Conservation (phyloP, 2,329 filamentous ascomycete genomes). For the Trichoderma sp. region DNA sequence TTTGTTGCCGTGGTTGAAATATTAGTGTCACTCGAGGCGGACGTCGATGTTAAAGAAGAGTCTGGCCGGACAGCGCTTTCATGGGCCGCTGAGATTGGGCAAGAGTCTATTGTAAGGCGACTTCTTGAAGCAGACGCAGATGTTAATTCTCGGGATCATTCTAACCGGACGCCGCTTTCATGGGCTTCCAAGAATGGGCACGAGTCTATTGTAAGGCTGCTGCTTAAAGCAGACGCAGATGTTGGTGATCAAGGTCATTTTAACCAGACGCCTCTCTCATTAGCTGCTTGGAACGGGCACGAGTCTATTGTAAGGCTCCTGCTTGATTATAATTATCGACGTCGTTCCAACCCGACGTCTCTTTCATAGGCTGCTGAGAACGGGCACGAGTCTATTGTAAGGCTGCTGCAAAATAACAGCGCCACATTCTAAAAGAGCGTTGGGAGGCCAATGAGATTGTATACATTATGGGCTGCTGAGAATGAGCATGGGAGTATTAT, state of each 20-base stretch:
- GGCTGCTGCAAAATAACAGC: neutral
- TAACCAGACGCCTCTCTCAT: neutral
- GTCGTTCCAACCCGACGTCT: too few species aligned
- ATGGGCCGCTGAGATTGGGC: neutral
- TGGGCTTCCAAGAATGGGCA: neutral
- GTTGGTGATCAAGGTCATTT: too few species aligned
- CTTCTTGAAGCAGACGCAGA: too few species aligned
- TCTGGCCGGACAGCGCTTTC: neutral
- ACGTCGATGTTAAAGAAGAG: fast-evolving
- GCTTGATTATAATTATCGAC: too few species aligned
- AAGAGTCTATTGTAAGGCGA: neutral
- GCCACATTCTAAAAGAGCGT: neutral
- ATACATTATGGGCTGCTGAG: too few species aligned
- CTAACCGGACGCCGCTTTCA: neutral
- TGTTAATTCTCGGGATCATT: fast-evolving
- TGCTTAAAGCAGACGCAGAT: too few species aligned
- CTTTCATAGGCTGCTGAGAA: neutral
- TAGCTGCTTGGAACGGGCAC: neutral
- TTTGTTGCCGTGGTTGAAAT: neutral
- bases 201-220: neutral
- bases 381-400: neutral
- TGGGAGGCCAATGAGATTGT: neutral
- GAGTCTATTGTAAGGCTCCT: too few species aligned
- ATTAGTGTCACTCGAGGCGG: neutral
- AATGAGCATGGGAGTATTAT: neutral